Evolutionary conservation across 2,329 filamentous ascomycete genomes (phyloP).

Genomic region (Colletotrichum nymphaeae): DNA sequence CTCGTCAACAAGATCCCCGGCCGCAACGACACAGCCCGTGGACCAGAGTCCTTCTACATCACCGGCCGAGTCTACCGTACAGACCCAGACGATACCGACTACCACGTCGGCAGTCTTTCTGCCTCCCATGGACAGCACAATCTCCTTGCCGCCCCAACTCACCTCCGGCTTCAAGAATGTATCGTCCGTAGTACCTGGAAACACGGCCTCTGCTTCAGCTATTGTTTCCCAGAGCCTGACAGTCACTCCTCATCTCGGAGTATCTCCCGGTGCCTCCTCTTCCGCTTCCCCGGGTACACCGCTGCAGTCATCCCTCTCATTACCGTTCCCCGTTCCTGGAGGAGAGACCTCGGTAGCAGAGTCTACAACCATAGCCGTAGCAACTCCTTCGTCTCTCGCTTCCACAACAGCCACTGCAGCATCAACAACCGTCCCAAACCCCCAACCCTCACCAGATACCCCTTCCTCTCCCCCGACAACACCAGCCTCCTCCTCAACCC

Average conservation of each 20-base stretch:
- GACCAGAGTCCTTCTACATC: background rate
- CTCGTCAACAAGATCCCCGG: background rate
- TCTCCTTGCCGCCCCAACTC: conserved; percentile 17
- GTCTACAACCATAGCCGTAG: background rate
- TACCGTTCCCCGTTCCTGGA: conserved; percentile 19
- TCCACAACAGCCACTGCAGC: background rate
- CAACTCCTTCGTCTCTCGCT: background rate
- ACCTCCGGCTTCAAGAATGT: conserved; percentile 10
- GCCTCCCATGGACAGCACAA: conserved; percentile 26
- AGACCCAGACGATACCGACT: background rate
- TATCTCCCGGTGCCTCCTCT: background rate
- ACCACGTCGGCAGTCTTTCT: background rate
- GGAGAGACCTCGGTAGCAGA: background rate
- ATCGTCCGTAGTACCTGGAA: background rate
- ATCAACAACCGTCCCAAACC: background rate
- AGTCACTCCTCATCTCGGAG: background rate
- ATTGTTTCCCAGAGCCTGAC: background rate
- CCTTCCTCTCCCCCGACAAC: background rate
- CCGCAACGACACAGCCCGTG: conserved; percentile 1
- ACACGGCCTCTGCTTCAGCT: background rate
- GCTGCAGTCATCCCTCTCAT: conserved; percentile 25
- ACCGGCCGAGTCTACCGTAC: background rate
- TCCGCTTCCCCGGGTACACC: background rate
- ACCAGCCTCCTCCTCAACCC: background rate
- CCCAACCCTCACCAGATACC: background rate